Base-by-base conservation (phyloP, 106 monocot species). In the Phalaenopsis aphrodite region DNA sequence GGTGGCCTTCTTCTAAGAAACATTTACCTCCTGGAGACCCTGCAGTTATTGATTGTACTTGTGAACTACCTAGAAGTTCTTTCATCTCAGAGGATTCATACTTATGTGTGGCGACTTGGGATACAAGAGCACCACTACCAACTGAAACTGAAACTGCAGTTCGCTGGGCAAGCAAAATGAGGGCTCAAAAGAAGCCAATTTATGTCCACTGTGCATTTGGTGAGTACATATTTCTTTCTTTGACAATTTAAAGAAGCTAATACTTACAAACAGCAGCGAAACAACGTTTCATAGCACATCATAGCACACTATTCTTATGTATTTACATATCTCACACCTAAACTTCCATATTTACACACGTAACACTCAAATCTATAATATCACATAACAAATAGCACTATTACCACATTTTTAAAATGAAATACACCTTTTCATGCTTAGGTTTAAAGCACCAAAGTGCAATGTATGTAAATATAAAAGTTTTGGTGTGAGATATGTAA, bases 1-100 rank as follows among this genome's bases (percentile, higher is more conserved):
- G 88, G 7, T 94, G 96, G 94, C 94, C 93, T 12, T 83, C 82
- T 57, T 82, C 88, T 36, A 14, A 58, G 30, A 30, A 81, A 65
- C 77, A 83, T 48, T 77, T 96, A 80, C 96, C 96, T 1, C 86
- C 88, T 14, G 93, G 90, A 41, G 81, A 85, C 8, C 88, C 90
- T 56, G 91, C 90, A 55, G 87, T 96, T 18, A 86, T 93, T 71
- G 96, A 96, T 86, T 93, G 96, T 87, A 96, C 96, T 45, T 96
- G 96, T 79, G 96, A 96, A 75, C 80, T 96, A 1, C 91, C 93
- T 67, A 84, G 89, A 78, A 85, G 82, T 64, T 41, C 79, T 18
- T 61, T 83, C 72, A 43, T 88, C 30, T 68, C 78, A 11, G 41
- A 56, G 43, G 87, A 85, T 77, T 87, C 79, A 17, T 97, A 97